Conservation (phyloP, 305 asterid species). For the Fraxinus angustifolia region DNA sequence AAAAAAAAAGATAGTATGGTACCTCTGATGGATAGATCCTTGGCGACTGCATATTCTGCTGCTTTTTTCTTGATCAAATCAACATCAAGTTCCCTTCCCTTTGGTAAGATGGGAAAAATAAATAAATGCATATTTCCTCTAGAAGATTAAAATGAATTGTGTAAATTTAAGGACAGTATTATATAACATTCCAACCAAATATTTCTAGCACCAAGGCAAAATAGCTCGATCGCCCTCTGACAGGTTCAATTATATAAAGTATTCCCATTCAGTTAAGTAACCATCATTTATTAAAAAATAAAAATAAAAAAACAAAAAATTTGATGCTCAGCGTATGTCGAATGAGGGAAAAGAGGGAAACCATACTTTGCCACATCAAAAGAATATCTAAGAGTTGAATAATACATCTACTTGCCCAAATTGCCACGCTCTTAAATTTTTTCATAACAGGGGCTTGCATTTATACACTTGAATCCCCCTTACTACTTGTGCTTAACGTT, state of each 20-base stretch:
- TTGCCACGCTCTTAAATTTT: background rate
- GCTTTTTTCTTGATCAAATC: slow-evolving; percentile 59
- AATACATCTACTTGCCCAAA: background rate
- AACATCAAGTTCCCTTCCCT: slow-evolving; percentile 74
- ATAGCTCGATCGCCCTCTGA: background rate
- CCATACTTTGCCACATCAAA: background rate
- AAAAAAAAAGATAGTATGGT: background rate
- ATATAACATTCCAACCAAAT: background rate
- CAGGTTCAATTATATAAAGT: background rate
- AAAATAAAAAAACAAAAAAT: background rate
- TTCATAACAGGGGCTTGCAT: background rate
- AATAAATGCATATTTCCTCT: background rate
- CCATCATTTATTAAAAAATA: background rate
- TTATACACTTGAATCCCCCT: background rate
- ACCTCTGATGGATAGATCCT: slow-evolving; percentile 74
- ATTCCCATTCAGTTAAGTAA: background rate
- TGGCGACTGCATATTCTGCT: slow-evolving; percentile 67
- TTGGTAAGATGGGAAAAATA: background rate
- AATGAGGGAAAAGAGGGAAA: background rate
- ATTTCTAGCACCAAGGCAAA: background rate
- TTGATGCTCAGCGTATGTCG: background rate
- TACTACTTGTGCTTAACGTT: background rate
- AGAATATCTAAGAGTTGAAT: background rate
- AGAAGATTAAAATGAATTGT: background rate
- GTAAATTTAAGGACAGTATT: background rate